Base-by-base conservation (phyloP, 1,284 basidiomycete species). In the Ustilago curta region DNA sequence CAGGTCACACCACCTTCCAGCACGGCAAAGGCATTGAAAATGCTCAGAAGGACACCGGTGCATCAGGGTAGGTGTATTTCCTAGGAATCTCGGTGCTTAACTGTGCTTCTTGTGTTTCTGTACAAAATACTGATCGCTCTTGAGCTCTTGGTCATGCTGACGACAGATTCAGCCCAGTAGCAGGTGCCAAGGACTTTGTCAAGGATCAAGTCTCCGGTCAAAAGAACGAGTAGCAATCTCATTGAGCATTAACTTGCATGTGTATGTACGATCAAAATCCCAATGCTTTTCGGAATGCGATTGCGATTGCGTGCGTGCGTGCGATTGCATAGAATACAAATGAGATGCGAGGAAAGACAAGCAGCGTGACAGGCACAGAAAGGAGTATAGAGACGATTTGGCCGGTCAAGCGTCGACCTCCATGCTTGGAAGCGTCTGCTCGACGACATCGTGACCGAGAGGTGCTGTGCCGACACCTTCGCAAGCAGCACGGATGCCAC, bases 401-500 rank as follows among this genome's bases (percentile, higher is more conserved):
- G 12, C 2, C 3, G 27, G 0, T 59, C 45, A 63, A 40, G 53
- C 18, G 11, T 72, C 70, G n/a, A 72, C 64, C 19, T 72, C 70
- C 64, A 72, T 72, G 31, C 64, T 67, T 1, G 64, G 56, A 21
- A 60, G 43, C 2, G 31, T 27, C 0, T 45, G 39, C 3, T 18
- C 23, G 31, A 32, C 52, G 2, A 4, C 29, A 23, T 60, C 35
- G 25, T 42, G 57, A 8, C 21, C 37, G 19, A 73, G 63, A 16
- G 73, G 68, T 9, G 68, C 62, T 25, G 61, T 62, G 12, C 73
- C 74, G 8, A 80, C 63, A 1, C 74, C 71, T 49, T 80, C 66
- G 48, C 79, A 80, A 18, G 73, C 69, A 21, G 77, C 67, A 12
- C 68, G 54, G 14, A 80, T 59, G 1, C 63, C 79, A 2, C 79